Conservation (phyloP, 495 filamentous ascomycete species). For the Penicillium crystallinum region DNA sequence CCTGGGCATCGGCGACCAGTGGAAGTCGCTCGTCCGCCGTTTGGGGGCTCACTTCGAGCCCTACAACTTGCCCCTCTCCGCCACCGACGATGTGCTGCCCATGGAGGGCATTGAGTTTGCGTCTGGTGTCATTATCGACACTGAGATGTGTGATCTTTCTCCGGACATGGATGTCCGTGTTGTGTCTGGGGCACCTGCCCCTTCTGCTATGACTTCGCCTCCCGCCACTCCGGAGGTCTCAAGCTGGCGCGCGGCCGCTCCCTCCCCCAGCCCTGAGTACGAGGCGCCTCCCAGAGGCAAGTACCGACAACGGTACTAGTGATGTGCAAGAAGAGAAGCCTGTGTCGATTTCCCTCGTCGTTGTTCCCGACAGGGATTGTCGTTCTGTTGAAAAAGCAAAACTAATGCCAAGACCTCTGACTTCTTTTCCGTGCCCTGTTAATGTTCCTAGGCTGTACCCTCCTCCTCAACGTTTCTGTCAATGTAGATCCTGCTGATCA, state of each 20-base stretch:
- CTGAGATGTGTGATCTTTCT: background rate
- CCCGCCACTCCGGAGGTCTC: background rate
- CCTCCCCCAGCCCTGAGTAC: background rate
- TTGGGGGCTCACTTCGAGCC: background rate
- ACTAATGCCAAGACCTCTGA: background rate
- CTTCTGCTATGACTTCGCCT: background rate
- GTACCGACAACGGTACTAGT: conserved; percentile 1
- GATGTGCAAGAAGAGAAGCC: background rate
- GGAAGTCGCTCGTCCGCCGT: background rate
- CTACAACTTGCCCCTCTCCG: background rate
- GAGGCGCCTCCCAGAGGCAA: background rate
- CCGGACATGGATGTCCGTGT: background rate
- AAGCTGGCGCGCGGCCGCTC: background rate
- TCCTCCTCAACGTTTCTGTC: too few relatives aligned
- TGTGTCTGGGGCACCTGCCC: background rate
- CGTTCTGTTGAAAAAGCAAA: too few relatives aligned
- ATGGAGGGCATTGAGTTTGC: background rate
- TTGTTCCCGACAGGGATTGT: too few relatives aligned
- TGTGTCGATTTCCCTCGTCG: background rate
- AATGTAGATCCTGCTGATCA: too few relatives aligned
- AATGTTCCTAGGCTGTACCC: too few relatives aligned
- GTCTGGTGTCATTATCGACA: background rate
- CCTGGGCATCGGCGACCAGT: background rate
- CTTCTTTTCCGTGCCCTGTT: background rate
- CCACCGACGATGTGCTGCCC: background rate